Percentiles rank a stretch among this genome's conserved stretches.
These are phyloP conservation scores for Serendipita sp. DNA, from an alignment of 768 basidiomycete genomes.

Conservation along the genomic window DNA sequence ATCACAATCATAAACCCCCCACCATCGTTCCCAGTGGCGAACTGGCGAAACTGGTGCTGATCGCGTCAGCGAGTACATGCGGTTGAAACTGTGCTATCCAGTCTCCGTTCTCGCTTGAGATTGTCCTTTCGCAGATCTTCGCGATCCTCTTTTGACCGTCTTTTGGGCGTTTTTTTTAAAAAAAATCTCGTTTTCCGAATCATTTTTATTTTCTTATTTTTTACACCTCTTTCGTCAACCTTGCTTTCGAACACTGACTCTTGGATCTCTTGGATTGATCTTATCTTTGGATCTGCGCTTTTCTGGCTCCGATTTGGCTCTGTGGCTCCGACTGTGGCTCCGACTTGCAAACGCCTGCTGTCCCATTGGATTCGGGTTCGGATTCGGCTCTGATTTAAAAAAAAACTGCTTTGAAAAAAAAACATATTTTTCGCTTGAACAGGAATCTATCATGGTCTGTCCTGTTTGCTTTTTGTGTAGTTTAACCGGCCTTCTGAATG, in stretches of 20 bases:
- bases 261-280: too few relatives aligned
- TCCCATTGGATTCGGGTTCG: neutral
- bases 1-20: neutral
- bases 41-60: neutral
- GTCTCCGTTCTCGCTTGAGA: too few relatives aligned
- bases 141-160: neutral
- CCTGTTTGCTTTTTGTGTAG: neutral
- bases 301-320: neutral
- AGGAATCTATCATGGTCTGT: slow-evolving; percentile 6
- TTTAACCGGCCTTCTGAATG: slow-evolving; percentile 29
- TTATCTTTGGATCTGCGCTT: neutral
- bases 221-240: neutral
- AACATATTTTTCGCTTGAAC: slow-evolving; percentile 6
- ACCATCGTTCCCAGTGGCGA: neutral
- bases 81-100: too few relatives aligned
- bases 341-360: neutral
- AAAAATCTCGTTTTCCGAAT: slow-evolving; percentile 17
- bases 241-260: neutral
- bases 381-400: neutral
- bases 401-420: neutral
- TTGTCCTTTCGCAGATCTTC: neutral
- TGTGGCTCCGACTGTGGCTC: neutral
- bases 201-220: slow-evolving; percentile 21
- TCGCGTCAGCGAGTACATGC: neutral
- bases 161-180: neutral